Evolutionary conservation across 345 rosid species (phyloP), one percentile per base, ranked within the genome.

Genomic region (Euclidium syriacum): DNA sequence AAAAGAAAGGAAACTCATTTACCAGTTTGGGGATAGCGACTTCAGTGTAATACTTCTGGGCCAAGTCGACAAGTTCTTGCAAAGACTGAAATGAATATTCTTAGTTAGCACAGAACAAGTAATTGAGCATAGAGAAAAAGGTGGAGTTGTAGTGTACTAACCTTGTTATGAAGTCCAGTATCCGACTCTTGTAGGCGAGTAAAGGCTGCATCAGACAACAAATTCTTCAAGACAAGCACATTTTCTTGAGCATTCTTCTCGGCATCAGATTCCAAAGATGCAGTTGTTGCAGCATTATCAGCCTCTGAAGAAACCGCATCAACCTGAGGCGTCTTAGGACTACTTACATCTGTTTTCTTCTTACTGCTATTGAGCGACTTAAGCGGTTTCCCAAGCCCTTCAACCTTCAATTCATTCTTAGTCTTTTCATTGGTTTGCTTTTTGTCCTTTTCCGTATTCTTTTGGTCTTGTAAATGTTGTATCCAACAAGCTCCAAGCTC

Each of bases 401-500:
- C 96, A 47, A 94, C 90, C 83, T 90, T 87, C 87, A 87, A 75
- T 76, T 90, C 97, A 58, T 69, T 81, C 79, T 83, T 85, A 64
- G 78, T 63, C 80, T 85, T 94, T 71, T 87, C 91, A 64, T 26
- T 52, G 32, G 77, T 70, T 48, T 73, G 57, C 54, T 94, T 94
- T 78, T 87, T 90, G 57, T 90, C 95, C 43, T 94, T 90, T 52
- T 87, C 96, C 16, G 87, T 64, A 76, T 75, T 90, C 47, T 83
- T 94, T 75, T 83, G 90, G 70, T 94, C 99, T 78, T 87, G 99
- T 73, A 94, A 78, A 81, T 90, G 95, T 35, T 87, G 99, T 74
- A 94, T 79, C 99, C 99, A 94, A 73, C 99, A 90, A 69, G 99
- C 96, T 68, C 99, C 97, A 52, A 94, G 96, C 69, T 94, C 99